A percentile compares a stretch with the other conserved stretches of the same genome.
These are phyloP conservation scores for Furcasterigmium furcatum DNA, from an alignment of 2,329 filamentous ascomycete species.

Conservation along the genomic window DNA sequence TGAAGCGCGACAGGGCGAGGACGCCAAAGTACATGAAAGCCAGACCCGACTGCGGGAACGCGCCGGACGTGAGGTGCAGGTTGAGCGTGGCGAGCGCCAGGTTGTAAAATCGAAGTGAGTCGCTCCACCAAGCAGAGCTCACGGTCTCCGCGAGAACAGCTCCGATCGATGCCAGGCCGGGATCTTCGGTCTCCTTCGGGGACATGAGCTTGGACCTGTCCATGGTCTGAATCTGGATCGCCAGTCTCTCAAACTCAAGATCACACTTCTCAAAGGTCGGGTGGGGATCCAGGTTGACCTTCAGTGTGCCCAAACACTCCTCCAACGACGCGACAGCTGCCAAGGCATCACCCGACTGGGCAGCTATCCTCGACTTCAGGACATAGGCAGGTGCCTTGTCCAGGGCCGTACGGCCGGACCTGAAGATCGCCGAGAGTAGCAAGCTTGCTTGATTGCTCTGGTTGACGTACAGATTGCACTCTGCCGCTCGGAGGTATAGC, in stretches of 20 bases:
- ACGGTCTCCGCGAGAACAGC: slow-evolving; percentile 69
- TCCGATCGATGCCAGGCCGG: slow-evolving; percentile 59
- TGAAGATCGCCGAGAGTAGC: slow-evolving; percentile 68
- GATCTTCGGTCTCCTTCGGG: slow-evolving; percentile 40
- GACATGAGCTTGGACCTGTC: slow-evolving; percentile 45
- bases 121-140: slow-evolving; percentile 70
- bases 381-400: slow-evolving; percentile 86
- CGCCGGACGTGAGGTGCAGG: slow-evolving; percentile 59
- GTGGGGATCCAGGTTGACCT: slow-evolving; percentile 60
- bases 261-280: slow-evolving; percentile 78
- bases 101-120: slow-evolving; percentile 70
- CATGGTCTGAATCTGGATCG: slow-evolving; percentile 56
- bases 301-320: slow-evolving; percentile 67
- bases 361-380: slow-evolving; percentile 74
- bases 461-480: slow-evolving; percentile 78
- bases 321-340: slow-evolving; percentile 69
- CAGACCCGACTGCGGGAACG: slow-evolving; percentile 67
- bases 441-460: slow-evolving; percentile 64
- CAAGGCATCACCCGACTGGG: slow-evolving; percentile 68
- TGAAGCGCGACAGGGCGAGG: slow-evolving; percentile 66
- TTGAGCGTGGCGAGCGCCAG: slow-evolving; percentile 64
- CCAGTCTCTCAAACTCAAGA: slow-evolving; percentile 62
- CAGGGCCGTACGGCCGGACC: slow-evolving; percentile 64
- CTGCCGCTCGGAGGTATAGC: slow-evolving; percentile 74
- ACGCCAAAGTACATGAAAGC: slow-evolving; percentile 66